phyloP scores from a whole-genome alignment of 2,329 filamentous ascomycete species.

The Aureobasidium sp. region DNA sequence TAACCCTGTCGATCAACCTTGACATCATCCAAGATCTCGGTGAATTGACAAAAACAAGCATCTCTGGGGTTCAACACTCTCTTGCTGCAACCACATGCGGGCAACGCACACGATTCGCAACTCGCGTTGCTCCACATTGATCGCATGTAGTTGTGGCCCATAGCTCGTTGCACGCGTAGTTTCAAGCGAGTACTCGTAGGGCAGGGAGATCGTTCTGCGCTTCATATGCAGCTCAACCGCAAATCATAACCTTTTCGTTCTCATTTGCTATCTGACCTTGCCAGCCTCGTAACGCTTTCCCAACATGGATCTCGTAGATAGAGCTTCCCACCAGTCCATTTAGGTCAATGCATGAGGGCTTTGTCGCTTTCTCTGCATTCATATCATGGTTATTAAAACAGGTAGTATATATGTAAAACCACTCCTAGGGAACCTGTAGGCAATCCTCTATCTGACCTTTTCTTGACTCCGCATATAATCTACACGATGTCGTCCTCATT shows the following conservation, averaged over 20 bases:
- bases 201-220: neutral
- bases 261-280: neutral
- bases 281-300: neutral
- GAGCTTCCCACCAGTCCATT: neutral
- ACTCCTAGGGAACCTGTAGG: neutral
- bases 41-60: neutral
- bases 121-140: neutral
- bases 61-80: neutral
- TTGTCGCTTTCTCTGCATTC: neutral
- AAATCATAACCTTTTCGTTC: neutral
- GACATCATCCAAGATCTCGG: slow-evolving; percentile 5
- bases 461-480: neutral
- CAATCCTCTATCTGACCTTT: neutral
- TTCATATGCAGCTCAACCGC: neutral
- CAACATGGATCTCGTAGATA: neutral
- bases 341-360: neutral
- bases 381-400: neutral
- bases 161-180: neutral
- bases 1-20: slow-evolving; percentile 1
- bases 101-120: neutral
- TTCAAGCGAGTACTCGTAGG: too few species aligned
- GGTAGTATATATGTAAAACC: neutral
- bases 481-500: slow-evolving; percentile 3
- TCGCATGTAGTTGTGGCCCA: neutral
- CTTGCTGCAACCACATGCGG: neutral